Base-by-base conservation (phyloP, 352 stramenopile genomes). In the Phytophthora pisi region DNA sequence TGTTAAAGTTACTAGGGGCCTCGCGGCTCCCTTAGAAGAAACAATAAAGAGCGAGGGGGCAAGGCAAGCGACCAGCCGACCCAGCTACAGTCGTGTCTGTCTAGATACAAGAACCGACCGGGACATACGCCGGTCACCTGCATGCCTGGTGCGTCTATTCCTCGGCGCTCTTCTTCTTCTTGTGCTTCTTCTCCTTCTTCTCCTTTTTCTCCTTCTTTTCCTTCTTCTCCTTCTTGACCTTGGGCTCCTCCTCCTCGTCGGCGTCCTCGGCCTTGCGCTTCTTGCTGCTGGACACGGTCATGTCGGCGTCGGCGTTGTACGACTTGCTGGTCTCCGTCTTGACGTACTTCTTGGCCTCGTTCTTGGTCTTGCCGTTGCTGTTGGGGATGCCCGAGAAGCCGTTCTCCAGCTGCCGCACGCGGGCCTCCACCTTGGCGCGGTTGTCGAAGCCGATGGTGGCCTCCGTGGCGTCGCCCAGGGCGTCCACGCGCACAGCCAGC, bases 401-500 rank as follows among this genome's bases (percentile, higher is more conserved):
- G 75, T 97, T 98, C 79, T 99, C 98, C 9, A 99, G 80, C 87
- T 99, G 96, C 34, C 98, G 88, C 67, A 99, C 86, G 57, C 98
- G 88, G 1, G 95, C 97, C 83, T 99, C 98, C 5, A 99, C 98
- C 87, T 99, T 99, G 38, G 95, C 89, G 42, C 97, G 92, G 75
- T 97, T 98, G 81, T 99, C 97, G 45, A 97, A 98, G 62, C 97
- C 98, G 65, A 99, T 98, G 15, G 88, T 98, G 36, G 96, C 93
- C 53, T 97, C 88, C 1, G 93, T 97, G 26, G 97, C 91, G 68
- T 99, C 98, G 42, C 95, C 97, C 6, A 99, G 81, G 7, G 98
- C 97, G 84, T 99, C 98, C n/a, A 99, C 97, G 70, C 98, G 95
- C 49, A 98, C 98, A n/a, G 97, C 97, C 16, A 99, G 82, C 23